phyloP scores from a whole-genome alignment of 1,284 basidiomycete genomes.

The Pholiota adiposa region DNA sequence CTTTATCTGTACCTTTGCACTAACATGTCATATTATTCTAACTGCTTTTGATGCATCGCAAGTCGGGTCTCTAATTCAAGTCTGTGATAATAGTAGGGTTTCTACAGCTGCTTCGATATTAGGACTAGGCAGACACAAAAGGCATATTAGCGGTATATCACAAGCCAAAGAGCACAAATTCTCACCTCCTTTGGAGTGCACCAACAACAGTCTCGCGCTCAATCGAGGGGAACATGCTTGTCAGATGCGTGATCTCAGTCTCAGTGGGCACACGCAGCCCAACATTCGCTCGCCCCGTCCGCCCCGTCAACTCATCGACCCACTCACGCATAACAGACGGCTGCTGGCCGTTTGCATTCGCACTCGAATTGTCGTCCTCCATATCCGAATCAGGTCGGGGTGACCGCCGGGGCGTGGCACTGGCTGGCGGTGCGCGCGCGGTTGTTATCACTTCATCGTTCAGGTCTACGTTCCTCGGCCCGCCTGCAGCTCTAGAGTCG shows the following conservation, averaged over 20 bases:
- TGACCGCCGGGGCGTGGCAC: slow-evolving; percentile 19
- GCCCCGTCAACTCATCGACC: slow-evolving; percentile 80
- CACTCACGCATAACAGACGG: slow-evolving; percentile 77
- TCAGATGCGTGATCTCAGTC: slow-evolving; percentile 74
- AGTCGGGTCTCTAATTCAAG: slow-evolving; percentile 17
- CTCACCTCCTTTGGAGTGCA: slow-evolving; percentile 82
- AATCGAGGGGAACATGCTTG: slow-evolving; percentile 83
- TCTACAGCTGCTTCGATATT: slow-evolving; percentile 84
- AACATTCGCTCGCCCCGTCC: slow-evolving; percentile 49
- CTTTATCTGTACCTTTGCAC: neutral
- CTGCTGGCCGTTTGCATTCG: neutral
- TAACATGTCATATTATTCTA: neutral
- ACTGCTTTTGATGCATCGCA: neutral
- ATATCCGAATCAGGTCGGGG: slow-evolving; percentile 15
- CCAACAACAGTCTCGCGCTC: slow-evolving; percentile 76
- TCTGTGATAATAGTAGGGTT: slow-evolving; percentile 63
- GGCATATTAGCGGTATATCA: slow-evolving; percentile 13
- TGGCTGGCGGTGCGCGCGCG: slow-evolving; percentile 40
- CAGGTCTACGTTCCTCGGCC: slow-evolving; percentile 23
- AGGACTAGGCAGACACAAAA: slow-evolving; percentile 40
- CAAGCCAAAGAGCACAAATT: neutral
- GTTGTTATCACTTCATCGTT: slow-evolving; percentile 65
- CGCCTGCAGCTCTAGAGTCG: slow-evolving; percentile 25
- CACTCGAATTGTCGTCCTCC: slow-evolving; percentile 20
- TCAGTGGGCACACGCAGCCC: slow-evolving; percentile 75